A percentile compares a stretch with the other conserved stretches of the same genome.
These are phyloP conservation scores for Chaetomidium leptoderma DNA, from an alignment of 495 filamentous ascomycete genomes.

Conservation along the genomic window DNA sequence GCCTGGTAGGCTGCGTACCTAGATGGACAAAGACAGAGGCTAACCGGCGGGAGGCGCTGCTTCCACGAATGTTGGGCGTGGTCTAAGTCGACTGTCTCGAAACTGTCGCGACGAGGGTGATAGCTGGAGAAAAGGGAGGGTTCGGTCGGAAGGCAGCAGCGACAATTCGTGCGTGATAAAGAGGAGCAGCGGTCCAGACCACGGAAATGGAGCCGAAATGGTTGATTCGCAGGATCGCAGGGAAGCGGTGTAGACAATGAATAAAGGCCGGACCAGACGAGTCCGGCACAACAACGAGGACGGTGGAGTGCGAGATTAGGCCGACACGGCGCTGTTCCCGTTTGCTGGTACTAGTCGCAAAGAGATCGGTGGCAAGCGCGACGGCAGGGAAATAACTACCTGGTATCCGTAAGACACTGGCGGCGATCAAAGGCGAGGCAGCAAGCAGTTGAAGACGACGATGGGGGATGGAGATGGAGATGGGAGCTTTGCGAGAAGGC, in stretches of 20 bases:
- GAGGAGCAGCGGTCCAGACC: conserved; percentile 1
- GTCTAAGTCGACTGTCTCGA: not conserved
- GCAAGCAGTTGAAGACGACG: conserved; percentile 16
- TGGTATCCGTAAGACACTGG: not conserved
- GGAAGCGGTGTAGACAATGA: conserved; percentile 14
- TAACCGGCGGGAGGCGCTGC: not conserved
- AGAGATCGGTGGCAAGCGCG: not conserved
- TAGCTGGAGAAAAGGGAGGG: not conserved
- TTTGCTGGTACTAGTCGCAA: not conserved
- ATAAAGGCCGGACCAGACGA: conserved; percentile 12
- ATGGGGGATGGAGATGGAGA: no score
- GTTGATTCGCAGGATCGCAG: conserved; percentile 8
- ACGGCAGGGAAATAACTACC: not conserved
- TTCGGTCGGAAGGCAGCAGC: not conserved
- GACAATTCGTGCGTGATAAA: conserved; percentile 12
- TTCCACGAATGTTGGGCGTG: not conserved
- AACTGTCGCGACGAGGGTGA: not conserved
- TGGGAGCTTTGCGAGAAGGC: conserved; percentile 9
- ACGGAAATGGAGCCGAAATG: conserved; percentile 2
- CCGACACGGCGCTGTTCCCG: not conserved
- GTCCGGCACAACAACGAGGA: conserved; percentile 9
- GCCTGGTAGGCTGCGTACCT: not conserved
- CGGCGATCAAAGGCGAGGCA: conserved; percentile 4
- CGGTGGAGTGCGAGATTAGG: conserved; percentile 14
- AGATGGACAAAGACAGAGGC: not conserved